Percentiles rank a stretch among this genome's conserved stretches.
Conservation (phyloP, 1,284 basidiomycete species). For the Ganoderma leucocontextum region DNA sequence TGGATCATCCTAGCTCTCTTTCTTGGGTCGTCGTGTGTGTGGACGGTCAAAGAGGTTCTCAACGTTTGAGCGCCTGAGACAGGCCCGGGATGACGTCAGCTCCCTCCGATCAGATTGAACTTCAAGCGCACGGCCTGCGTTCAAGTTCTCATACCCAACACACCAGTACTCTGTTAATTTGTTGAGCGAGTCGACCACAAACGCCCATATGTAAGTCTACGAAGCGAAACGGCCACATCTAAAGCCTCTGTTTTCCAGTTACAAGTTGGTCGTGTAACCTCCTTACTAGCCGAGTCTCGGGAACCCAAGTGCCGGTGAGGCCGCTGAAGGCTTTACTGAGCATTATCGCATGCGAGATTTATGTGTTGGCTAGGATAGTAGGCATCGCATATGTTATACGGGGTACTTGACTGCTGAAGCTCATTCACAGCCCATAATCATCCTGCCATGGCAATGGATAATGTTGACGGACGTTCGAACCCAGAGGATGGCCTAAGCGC, state of each 20-base stretch:
- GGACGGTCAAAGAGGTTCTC: background rate
- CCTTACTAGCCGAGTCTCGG: too few species aligned
- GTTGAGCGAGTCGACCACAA: background rate
- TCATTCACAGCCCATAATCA: background rate
- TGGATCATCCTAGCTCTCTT: constrained; percentile 1
- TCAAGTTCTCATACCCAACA: too few species aligned
- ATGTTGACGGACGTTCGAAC: background rate
- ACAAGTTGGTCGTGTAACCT: background rate
- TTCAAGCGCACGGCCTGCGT: background rate
- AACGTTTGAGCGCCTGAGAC: background rate
- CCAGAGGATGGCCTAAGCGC: background rate
- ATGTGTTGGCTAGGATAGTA: background rate
- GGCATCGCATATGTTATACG: background rate
- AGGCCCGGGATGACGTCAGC: constrained; percentile 8
- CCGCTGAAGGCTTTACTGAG: background rate
- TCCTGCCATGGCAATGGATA: background rate
- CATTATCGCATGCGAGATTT: background rate
- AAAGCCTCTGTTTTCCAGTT: background rate
- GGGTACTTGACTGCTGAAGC: background rate
- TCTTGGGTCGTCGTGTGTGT: background rate
- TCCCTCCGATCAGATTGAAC: background rate
- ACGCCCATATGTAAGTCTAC: background rate
- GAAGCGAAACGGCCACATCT: background rate
- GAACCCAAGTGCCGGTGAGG: background rate
- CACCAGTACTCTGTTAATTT: background rate